phyloP scores from a whole-genome alignment of 2,329 filamentous ascomycete species.

The Hymenoscyphus salicellus region DNA sequence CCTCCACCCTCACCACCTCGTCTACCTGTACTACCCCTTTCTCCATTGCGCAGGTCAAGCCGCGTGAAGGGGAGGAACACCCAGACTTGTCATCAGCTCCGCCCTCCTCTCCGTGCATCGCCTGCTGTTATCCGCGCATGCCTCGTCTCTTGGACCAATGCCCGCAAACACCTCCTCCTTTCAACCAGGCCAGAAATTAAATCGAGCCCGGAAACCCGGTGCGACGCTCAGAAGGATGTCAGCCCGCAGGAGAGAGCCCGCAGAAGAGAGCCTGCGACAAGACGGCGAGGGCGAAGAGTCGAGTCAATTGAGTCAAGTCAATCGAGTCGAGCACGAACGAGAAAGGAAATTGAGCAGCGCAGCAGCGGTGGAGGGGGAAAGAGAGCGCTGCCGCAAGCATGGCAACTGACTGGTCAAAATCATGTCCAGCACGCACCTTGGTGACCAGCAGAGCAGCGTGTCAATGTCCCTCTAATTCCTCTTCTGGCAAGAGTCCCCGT shows the following conservation, averaged over 20 bases:
- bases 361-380: not conserved
- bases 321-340: no score
- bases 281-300: no score
- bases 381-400: not conserved
- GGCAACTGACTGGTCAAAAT: conserved; percentile 1
- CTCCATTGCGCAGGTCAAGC: not conserved
- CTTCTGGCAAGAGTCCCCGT: not conserved
- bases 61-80: not conserved
- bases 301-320: no score
- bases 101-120: not conserved
- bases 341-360: no score
- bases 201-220: no score
- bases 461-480: not conserved
- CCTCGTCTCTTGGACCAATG: not conserved
- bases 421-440: conserved; percentile 3
- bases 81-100: not conserved
- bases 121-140: not conserved
- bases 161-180: not conserved
- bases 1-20: not conserved
- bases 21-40: not conserved
- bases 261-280: no score
- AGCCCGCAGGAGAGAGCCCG: no score
- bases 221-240: no score
- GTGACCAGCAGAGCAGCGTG: not conserved
- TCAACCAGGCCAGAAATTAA: not conserved